A percentile compares a stretch with the other conserved stretches of the same genome.
Conservation (phyloP, 2,329 filamentous ascomycete species). For the Colletotrichum tropicicola region DNA sequence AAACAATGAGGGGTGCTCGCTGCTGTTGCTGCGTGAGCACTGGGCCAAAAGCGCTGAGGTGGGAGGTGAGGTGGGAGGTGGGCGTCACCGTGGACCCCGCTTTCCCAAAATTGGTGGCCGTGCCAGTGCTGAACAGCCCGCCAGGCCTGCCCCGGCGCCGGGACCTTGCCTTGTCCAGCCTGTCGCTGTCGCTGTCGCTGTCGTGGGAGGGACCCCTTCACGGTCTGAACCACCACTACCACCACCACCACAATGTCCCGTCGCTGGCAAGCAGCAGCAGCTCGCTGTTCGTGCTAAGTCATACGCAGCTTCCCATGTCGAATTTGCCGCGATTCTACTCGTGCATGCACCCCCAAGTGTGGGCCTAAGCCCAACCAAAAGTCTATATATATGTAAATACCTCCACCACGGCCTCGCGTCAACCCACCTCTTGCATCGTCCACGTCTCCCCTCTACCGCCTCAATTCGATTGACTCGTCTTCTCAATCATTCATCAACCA, state of each 20-base stretch:
- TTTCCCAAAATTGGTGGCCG: neutral
- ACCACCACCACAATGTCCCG: neutral
- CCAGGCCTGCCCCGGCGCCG: too few relatives aligned
- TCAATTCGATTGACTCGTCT: slow-evolving; percentile 7
- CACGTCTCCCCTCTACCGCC: neutral
- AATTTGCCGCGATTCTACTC: neutral
- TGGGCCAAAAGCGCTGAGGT: neutral
- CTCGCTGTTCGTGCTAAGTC: neutral
- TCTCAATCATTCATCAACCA: slow-evolving; percentile 8
- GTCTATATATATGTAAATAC: slow-evolving; percentile 25
- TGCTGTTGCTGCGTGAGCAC: neutral
- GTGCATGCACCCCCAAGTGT: slow-evolving; percentile 13
- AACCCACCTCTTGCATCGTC: slow-evolving; percentile 13
- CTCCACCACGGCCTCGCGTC: slow-evolving; percentile 12
- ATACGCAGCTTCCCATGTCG: too few relatives aligned
- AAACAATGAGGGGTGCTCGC: neutral
- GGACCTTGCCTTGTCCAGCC: too few relatives aligned
- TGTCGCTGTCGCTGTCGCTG: too few relatives aligned
- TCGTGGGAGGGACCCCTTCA: too few relatives aligned
- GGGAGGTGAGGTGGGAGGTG: neutral
- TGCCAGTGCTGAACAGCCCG: too few relatives aligned
- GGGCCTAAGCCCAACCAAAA: slow-evolving; percentile 18
- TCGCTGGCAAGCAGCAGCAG: neutral
- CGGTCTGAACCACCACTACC: neutral
- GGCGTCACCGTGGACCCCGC: neutral